phyloP scores from a whole-genome alignment of 352 stramenopile genomes.

The Phytophthora cactorum region DNA sequence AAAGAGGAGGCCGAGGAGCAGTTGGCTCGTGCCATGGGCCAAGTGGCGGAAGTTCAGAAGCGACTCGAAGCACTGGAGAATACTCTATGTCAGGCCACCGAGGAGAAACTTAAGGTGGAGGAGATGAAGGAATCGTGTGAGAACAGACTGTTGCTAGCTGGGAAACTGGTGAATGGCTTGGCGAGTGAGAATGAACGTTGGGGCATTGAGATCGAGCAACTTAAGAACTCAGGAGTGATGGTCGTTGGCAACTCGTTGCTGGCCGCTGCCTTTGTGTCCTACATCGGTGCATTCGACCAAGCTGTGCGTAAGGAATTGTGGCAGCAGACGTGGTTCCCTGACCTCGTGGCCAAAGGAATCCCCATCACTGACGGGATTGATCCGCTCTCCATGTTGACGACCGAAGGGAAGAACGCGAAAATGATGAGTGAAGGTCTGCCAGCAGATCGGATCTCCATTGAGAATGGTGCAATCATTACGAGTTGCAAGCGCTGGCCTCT shows the following conservation, averaged over 20 bases:
- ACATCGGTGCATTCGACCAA: constrained; percentile 97
- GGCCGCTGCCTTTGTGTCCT: constrained; percentile 97
- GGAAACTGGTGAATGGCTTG: constrained; percentile 96
- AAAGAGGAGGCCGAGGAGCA: constrained; percentile 93
- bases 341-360: constrained; percentile 92
- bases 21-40: constrained; percentile 90
- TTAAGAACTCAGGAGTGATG: constrained; percentile 95
- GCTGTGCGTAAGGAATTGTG: constrained; percentile 87
- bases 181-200: constrained; percentile 97
- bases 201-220: constrained; percentile 96
- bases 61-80: constrained; percentile 93
- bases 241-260: constrained; percentile 97
- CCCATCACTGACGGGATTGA: constrained; percentile 96
- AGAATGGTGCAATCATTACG: constrained; percentile 98
- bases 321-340: constrained; percentile 86
- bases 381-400: constrained; percentile 95
- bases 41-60: constrained; percentile 94
- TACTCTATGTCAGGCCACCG: constrained; percentile 93
- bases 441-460: constrained; percentile 97
- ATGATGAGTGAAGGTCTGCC: constrained; percentile 98
- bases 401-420: constrained; percentile 96
- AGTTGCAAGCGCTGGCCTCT: constrained; percentile 98
- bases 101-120: constrained; percentile 97
- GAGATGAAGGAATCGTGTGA: constrained; percentile 95
- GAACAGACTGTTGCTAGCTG: constrained; percentile 92